Conservation (phyloP, 148 eudicot genomes). For the Rhododendron kiyosumense region DNA sequence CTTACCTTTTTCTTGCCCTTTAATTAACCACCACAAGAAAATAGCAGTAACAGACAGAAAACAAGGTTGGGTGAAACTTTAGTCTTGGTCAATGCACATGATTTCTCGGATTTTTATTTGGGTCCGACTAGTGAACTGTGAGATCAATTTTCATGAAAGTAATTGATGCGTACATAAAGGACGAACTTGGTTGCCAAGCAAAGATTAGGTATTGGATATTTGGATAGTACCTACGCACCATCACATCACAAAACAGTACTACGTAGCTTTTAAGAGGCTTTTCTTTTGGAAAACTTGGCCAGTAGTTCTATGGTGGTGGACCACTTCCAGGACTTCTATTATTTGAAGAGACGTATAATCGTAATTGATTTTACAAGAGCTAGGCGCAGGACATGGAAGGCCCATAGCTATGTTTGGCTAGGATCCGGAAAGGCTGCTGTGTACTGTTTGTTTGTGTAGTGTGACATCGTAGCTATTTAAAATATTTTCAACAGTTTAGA, state of each 20-base stretch:
- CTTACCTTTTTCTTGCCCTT: too few species aligned
- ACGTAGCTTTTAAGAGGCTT: background rate
- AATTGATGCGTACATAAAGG: background rate
- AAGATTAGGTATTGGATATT: background rate
- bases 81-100: background rate
- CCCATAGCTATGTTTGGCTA: background rate
- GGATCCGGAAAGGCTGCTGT: background rate
- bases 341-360: background rate
- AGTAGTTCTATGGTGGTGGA: too few species aligned
- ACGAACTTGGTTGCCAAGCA: background rate
- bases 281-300: too few species aligned
- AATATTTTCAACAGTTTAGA: too few species aligned
- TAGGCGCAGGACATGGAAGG: background rate
- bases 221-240: background rate
- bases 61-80: too few species aligned
- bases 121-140: background rate
- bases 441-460: too few species aligned
- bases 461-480: too few species aligned
- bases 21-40: too few species aligned
- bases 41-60: too few species aligned
- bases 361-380: background rate
- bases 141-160: too few species aligned
- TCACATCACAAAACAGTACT: background rate
- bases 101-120: background rate
- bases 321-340: too few species aligned